Evolutionary conservation across 2,329 filamentous ascomycete species (phyloP).

Genomic region (Aureobasidium uvarum): DNA sequence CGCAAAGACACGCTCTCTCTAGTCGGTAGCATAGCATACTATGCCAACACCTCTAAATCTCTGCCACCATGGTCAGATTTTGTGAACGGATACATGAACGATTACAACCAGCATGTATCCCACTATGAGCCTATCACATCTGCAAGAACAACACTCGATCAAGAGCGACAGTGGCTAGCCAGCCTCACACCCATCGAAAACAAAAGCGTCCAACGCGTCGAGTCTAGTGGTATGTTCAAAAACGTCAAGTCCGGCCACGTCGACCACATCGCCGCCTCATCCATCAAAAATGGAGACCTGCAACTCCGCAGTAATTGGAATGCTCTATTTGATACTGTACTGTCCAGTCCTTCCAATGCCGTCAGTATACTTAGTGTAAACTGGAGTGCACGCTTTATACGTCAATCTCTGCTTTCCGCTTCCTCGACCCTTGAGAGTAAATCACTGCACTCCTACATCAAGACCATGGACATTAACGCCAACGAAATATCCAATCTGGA

Average conservation of each 20-base stretch:
- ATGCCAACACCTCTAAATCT: conserved; percentile 1
- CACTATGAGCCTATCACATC: conserved; percentile 34
- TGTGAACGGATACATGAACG: conserved; percentile 44
- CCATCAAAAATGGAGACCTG: conserved; percentile 37
- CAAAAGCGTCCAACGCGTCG: conserved; percentile 44
- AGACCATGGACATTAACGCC: conserved; percentile 33
- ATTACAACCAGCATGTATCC: conserved; percentile 40
- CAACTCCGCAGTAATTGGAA: conserved; percentile 42
- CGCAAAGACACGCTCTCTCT: conserved; percentile 46
- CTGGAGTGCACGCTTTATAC: conserved; percentile 49
- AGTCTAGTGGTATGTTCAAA: conserved; percentile 42
- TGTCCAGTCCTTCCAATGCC: conserved; percentile 2
- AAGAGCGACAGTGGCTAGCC: conserved; percentile 43
- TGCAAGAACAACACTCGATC: conserved; percentile 36
- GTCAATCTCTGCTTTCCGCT: conserved; percentile 29
- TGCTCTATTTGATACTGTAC: conserved; percentile 36
- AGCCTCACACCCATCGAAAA: conserved; percentile 43
- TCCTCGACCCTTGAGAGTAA: neutral
- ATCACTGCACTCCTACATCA: conserved; percentile 16
- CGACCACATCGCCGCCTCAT: conserved; percentile 31
- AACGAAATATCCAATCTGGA: conserved; percentile 40
- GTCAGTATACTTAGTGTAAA: conserved; percentile 49
- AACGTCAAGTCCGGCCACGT: conserved; percentile 40
- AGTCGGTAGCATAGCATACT: conserved; percentile 42
- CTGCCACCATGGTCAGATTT: conserved; percentile 41